Evolutionary conservation across 2,329 filamentous ascomycete species (phyloP).

Genomic region (Zasmidium cellare): DNA sequence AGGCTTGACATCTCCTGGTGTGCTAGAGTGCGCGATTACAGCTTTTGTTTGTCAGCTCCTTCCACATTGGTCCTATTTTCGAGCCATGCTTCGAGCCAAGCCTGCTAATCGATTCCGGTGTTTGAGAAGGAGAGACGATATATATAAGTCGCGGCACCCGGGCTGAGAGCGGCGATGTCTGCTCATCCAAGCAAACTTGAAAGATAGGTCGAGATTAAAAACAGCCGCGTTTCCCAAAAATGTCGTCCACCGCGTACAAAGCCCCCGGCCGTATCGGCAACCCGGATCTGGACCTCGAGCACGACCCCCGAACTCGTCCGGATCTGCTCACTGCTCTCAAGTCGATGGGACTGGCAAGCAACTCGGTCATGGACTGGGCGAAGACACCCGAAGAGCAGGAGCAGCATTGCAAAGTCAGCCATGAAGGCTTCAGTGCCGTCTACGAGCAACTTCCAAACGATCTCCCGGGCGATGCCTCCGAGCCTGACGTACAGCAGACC

Average conservation of each 20-base stretch:
- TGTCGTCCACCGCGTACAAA: conserved; percentile 8
- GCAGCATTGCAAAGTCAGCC: background rate
- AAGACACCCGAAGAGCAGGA: conserved; percentile 5
- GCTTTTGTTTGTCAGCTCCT: too few species aligned
- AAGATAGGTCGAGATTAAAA: too few species aligned
- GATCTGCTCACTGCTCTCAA: conserved; percentile 13
- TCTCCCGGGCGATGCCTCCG: conserved; percentile 18
- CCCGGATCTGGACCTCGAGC: conserved; percentile 14
- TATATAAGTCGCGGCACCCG: too few species aligned
- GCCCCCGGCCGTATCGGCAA: conserved; percentile 28
- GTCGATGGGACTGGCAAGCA: conserved; percentile 6
- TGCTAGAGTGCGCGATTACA: too few species aligned
- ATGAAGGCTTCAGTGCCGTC: conserved; percentile 52
- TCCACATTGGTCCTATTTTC: too few species aligned
- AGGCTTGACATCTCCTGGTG: too few species aligned
- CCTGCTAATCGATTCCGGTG: too few species aligned
- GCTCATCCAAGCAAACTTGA: too few species aligned
- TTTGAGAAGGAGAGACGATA: too few species aligned
- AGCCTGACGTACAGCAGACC: conserved; percentile 16
- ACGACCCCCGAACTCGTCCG: conserved; percentile 26
- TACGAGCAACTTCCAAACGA: conserved; percentile 80
- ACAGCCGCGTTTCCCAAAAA: background rate
- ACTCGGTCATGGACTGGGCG: conserved; percentile 2
- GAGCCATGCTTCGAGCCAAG: too few species aligned
- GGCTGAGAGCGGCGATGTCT: too few species aligned